Conservation (phyloP, 2,329 filamentous ascomycete species). For the Alternaria hordeiaustralica region DNA sequence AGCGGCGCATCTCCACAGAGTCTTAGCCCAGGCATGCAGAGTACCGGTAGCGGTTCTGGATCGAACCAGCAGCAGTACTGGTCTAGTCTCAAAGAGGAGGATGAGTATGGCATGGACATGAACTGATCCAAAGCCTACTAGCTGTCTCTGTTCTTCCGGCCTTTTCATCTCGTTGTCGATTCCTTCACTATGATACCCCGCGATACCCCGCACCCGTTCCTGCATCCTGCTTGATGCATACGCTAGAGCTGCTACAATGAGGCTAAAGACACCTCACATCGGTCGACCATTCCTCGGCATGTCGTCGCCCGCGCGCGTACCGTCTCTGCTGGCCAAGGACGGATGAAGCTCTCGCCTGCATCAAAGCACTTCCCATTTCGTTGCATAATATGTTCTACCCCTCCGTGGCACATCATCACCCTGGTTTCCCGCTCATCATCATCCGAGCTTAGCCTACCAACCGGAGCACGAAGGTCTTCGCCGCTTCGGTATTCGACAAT, state of each 20-base stretch:
- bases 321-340: constrained; percentile 46
- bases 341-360: constrained; percentile 32
- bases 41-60: constrained; percentile 69
- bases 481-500: not conserved
- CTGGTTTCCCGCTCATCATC: constrained; percentile 20
- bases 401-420: constrained; percentile 17
- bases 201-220: constrained; percentile 43
- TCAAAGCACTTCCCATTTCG: constrained; percentile 31
- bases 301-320: constrained; percentile 9
- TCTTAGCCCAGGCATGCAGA: constrained; percentile 61
- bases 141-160: constrained; percentile 7
- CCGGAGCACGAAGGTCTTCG: constrained; percentile 4
- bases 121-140: constrained; percentile 35
- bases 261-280: constrained; percentile 6
- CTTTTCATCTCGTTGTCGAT: constrained; percentile 25
- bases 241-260: constrained; percentile 18
- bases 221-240: constrained; percentile 38
- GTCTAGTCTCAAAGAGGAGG: constrained; percentile 87
- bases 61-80: constrained; percentile 60
- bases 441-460: constrained; percentile 12
- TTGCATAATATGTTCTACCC: constrained; percentile 40
- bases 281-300: constrained; percentile 5
- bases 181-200: constrained; percentile 45
- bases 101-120: constrained; percentile 83
- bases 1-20: constrained; percentile 64